Evolutionary conservation across 78 protist species (phyloP).

Genomic region (Dictyostelium discoideum): DNA sequence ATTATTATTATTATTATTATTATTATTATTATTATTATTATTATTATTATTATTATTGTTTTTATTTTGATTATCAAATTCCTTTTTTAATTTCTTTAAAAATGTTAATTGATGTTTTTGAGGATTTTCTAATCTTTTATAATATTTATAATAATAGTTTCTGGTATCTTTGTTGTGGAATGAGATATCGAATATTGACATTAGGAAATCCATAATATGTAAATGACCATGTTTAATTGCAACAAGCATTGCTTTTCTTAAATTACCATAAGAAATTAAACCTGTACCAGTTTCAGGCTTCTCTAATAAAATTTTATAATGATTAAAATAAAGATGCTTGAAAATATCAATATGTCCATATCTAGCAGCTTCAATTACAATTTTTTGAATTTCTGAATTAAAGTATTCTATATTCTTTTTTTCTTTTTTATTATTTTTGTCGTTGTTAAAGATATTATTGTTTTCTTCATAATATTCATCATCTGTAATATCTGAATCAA

Average conservation of each 20-base stretch:
- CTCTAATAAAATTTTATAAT: background rate
- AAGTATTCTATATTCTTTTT: background rate
- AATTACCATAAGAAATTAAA: background rate
- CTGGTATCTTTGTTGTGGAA: background rate
- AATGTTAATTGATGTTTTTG: background rate
- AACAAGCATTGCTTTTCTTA: background rate
- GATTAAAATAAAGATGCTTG: background rate
- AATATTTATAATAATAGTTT: background rate
- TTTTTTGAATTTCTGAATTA: background rate
- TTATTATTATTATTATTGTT: background rate
- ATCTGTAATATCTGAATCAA: background rate
- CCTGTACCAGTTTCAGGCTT: background rate
- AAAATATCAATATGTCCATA: background rate
- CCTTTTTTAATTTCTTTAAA: background rate
- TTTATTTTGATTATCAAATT: background rate
- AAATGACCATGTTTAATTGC: background rate
- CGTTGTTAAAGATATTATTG: background rate
- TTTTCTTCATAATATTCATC: background rate
- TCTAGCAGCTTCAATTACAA: background rate
- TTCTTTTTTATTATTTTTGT: background rate
- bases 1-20: background rate
- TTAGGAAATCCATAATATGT: background rate
- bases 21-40: no score
- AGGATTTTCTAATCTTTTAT: background rate
- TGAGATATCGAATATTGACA: background rate